Conservation (phyloP, 2,329 filamentous ascomycete species). For the Xylaria sp. region DNA sequence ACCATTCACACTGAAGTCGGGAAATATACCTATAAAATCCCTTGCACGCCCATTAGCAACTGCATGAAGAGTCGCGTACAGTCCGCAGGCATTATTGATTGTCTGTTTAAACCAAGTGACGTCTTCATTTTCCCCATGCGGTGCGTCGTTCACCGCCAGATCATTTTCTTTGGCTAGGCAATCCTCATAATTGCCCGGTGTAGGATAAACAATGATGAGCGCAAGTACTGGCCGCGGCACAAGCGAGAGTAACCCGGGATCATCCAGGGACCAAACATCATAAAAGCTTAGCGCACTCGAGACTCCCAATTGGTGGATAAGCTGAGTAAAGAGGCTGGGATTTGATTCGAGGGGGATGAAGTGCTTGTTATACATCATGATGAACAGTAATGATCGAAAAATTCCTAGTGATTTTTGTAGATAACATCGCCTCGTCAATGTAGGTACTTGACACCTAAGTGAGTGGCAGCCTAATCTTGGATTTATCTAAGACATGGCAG, state of each 20-base stretch:
- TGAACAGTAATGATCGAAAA: too few species aligned
- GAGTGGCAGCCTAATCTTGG: too few species aligned
- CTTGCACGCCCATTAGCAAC: constrained; percentile 75
- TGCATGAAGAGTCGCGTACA: constrained; percentile 80
- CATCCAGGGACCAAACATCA: constrained; percentile 84
- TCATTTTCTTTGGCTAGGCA: constrained; percentile 51
- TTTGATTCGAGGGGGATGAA: constrained; percentile 56
- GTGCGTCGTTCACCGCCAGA: constrained; percentile 23
- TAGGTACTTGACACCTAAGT: too few species aligned
- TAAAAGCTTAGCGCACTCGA: constrained; percentile 76
- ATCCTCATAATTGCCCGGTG: constrained; percentile 51
- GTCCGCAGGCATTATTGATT: constrained; percentile 83
- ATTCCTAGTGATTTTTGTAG: too few species aligned
- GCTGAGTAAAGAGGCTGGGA: constrained; percentile 79
- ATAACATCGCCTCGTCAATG: too few species aligned
- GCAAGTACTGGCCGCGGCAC: constrained; percentile 81
- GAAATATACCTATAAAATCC: constrained; percentile 36
- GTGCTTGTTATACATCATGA: constrained; percentile 52
- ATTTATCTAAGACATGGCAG: too few species aligned
- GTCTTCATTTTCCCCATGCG: constrained; percentile 66
- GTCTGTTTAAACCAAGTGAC: constrained; percentile 89
- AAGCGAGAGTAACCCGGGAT: constrained; percentile 67
- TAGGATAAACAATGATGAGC: constrained; percentile 82
- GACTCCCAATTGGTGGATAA: constrained; percentile 78
- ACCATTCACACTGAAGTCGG: neutral